These are phyloP conservation scores for Uncinocarpus reesii DNA, from an alignment of 2,329 filamentous ascomycete species.

Conservation along the genomic window DNA sequence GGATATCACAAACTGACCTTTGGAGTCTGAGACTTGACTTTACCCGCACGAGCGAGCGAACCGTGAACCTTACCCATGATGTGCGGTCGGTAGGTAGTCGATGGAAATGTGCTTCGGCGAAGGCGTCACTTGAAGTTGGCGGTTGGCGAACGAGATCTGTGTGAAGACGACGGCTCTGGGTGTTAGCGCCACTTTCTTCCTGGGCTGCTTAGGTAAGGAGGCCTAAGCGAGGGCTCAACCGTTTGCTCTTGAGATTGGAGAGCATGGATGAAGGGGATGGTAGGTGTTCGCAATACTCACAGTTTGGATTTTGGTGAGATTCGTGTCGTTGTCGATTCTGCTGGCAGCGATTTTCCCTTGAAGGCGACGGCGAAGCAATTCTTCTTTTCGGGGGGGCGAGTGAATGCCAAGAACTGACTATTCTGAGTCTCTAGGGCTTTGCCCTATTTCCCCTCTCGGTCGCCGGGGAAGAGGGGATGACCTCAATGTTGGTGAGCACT, in stretches of 20 bases:
- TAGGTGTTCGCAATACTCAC: not conserved
- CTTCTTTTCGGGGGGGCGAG: not conserved
- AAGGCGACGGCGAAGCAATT: not conserved
- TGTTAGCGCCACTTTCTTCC: conserved; percentile 9
- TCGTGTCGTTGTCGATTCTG: not conserved
- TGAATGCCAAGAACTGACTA: conserved; percentile 10
- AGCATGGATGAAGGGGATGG: not conserved
- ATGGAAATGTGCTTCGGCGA: conserved; percentile 10
- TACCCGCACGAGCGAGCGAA: conserved; percentile 79
- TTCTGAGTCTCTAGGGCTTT: conserved; percentile 12
- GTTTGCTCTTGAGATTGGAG: not conserved
- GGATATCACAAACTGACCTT: conserved; percentile 23
- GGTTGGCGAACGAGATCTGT: conserved; percentile 11
- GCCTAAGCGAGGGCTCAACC: conserved; percentile 7
- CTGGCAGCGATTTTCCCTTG: not conserved
- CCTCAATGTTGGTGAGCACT: too few species aligned
- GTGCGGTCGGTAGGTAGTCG: conserved; percentile 20
- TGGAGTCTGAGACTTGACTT: conserved; percentile 78
- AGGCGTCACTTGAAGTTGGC: conserved; percentile 5
- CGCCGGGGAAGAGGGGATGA: too few species aligned
- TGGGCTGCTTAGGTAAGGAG: conserved; percentile 7
- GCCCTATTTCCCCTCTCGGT: conserved; percentile 15
- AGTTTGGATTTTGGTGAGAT: not conserved
- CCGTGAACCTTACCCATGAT: conserved; percentile 91
- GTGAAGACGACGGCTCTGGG: conserved; percentile 5